Evolutionary conservation across 2,329 filamentous ascomycete genomes (phyloP), one percentile per base, ranked within the genome.

Genomic region (Trichophyton rubrum): DNA sequence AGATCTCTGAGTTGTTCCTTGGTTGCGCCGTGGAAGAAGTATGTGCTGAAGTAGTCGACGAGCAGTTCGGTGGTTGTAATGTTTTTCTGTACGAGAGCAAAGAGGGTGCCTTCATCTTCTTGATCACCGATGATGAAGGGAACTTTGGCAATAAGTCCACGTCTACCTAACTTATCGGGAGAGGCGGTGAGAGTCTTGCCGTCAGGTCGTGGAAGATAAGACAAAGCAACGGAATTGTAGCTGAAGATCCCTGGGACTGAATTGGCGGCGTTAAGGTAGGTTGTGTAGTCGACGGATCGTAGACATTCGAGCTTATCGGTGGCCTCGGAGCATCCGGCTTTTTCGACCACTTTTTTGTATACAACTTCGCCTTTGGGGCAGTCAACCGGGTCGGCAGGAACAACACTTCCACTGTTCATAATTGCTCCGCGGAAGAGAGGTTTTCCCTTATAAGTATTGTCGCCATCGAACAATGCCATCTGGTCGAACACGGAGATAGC

Each of bases 401-500:
- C 73, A 1, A 86, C 70, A 61, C 79, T 83, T 1, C 87, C 87
- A 1, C 84, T 88, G 74, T 87, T 82, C 88, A 93, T 91, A 66
- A 92, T 91, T 27, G 78, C 88, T 0, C 77, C 88, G 27, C 86
- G 82, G 80, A 93, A 92, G 0, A 93, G 78, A 0, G 84, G 78
- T 67, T 86, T 84, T 59, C 85, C 86, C 1, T 90, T 89, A 75
- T 91, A 90, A 0, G 77, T 85, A 68, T 83, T 82, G 70, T 92
- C 78, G 5, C 89, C 88, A 38, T 83, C 81, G 65, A 88, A 90
- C 9, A 91, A 75, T 1, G 83, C 75, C 82, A 90, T 89, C 66
- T 92, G 89, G 67, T 90, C 82, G 56, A 87, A 81, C 0, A 89
- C 86, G 0, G 86, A 90, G 63, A 90, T 89, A 13, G 83, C 76